Evolutionary conservation across 2,329 filamentous ascomycete species (phyloP).

Genomic region (Colletotrichum theobromicola): DNA sequence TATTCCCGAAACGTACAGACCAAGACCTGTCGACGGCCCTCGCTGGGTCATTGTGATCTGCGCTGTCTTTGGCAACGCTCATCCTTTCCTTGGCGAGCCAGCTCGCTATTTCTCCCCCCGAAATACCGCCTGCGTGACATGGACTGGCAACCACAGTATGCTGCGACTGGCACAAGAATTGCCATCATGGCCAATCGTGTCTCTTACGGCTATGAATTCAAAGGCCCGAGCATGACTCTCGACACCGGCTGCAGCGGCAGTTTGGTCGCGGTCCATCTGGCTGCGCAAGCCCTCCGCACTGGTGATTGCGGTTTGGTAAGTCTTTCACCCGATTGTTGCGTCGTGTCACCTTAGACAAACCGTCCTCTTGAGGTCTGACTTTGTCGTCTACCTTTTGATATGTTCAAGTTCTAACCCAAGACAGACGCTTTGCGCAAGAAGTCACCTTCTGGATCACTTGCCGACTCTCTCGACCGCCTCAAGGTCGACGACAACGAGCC

Average conservation of each 20-base stretch:
- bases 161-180: slow-evolving; percentile 57
- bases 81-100: background rate
- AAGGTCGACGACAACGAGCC: background rate
- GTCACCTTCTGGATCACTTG: too few species aligned
- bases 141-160: slow-evolving; percentile 54
- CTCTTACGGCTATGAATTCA: slow-evolving; percentile 60
- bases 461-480: background rate
- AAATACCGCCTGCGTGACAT: slow-evolving; percentile 24
- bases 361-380: too few species aligned
- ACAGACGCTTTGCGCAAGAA: background rate
- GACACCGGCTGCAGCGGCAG: slow-evolving; percentile 66
- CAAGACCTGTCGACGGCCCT: too few species aligned
- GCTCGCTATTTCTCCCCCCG: background rate
- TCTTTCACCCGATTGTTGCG: too few species aligned
- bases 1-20: too few species aligned
- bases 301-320: slow-evolving; percentile 48
- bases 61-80: background rate
- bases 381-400: background rate
- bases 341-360: too few species aligned
- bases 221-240: slow-evolving; percentile 61
- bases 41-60: too few species aligned
- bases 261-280: slow-evolving; percentile 59
- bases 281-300: slow-evolving; percentile 51
- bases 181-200: slow-evolving; percentile 61
- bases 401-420: background rate